phyloP scores from a whole-genome alignment of 2,329 filamentous ascomycete genomes.

The Ceratocystis variospora region DNA sequence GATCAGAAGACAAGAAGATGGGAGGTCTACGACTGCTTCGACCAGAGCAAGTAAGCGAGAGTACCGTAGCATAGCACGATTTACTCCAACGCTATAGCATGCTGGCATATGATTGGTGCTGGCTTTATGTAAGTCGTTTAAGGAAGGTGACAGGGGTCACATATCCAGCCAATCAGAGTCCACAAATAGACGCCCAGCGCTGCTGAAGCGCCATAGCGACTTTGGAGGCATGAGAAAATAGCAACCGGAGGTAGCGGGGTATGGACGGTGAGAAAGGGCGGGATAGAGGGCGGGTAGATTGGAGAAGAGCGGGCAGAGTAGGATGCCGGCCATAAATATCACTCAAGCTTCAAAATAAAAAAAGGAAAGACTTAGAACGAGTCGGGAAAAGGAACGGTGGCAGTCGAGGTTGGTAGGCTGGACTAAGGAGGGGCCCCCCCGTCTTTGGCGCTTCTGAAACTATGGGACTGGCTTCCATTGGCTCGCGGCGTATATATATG shows the following conservation, averaged over 20 bases:
- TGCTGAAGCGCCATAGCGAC: not conserved
- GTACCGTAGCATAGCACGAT: no score
- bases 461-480: not conserved
- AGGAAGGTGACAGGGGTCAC: not conserved
- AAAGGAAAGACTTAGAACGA: not conserved
- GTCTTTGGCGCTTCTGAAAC: not conserved
- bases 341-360: no score
- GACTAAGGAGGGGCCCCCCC: not conserved
- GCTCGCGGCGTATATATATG: not conserved
- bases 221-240: not conserved
- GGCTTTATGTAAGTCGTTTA: slow-evolving; percentile 4
- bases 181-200: slow-evolving; percentile 27
- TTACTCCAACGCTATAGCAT: not conserved
- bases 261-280: not conserved
- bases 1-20: no score
- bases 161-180: slow-evolving; percentile 1
- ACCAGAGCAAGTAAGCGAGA: no score
- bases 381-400: not conserved
- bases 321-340: not conserved
- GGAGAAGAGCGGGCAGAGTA: slow-evolving; percentile 6
- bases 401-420: not conserved
- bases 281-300: not conserved
- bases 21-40: no score
- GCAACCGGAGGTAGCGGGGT: not conserved
- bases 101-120: not conserved